Conservation (phyloP, 805 yeast genomes). For the Teunomyces pallodes region DNA sequence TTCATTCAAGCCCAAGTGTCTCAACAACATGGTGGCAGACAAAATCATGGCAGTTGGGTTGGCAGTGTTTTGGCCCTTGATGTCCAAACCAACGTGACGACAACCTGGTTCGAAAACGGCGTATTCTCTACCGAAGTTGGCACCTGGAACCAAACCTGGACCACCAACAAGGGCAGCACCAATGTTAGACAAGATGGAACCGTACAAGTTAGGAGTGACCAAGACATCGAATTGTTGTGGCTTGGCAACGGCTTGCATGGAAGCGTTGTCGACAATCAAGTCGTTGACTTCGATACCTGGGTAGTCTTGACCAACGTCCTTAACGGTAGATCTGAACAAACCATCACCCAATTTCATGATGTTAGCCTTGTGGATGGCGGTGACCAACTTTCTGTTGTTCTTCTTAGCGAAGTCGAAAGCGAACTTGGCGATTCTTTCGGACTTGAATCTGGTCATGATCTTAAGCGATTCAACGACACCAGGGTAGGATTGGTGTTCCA, state of each 20-base stretch:
- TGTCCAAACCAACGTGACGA: slow-evolving; percentile 97
- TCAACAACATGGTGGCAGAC: slow-evolving; percentile 85
- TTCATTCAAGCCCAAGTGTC: slow-evolving; percentile 87
- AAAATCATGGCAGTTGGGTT: slow-evolving; percentile 98
- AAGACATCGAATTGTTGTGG: slow-evolving; percentile 98
- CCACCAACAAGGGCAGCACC: slow-evolving; percentile 98
- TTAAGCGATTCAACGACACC: slow-evolving; percentile 97
- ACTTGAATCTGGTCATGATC: slow-evolving; percentile 89
- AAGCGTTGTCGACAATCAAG: slow-evolving; percentile 97
- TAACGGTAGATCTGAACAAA: slow-evolving; percentile 90
- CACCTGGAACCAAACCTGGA: slow-evolving; percentile 98
- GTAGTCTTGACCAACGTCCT: slow-evolving; percentile 79
- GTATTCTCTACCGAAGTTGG: slow-evolving; percentile 94
- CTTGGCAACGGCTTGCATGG: slow-evolving; percentile 98
- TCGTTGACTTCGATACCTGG: slow-evolving; percentile 82
- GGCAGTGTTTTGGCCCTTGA: slow-evolving; percentile 90
- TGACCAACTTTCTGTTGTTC: slow-evolving; percentile 87
- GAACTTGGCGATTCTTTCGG: slow-evolving; percentile 96
- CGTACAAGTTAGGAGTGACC: slow-evolving; percentile 97
- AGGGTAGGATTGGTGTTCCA: slow-evolving; percentile 95
- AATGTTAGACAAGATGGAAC: slow-evolving; percentile 94
- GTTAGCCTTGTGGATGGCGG: slow-evolving; percentile 98
- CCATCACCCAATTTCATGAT: slow-evolving; percentile 99
- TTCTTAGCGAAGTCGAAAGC: slow-evolving; percentile 94
- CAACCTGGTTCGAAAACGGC: slow-evolving; percentile 99